These are phyloP conservation scores for Russula brevipes DNA, from an alignment of 768 basidiomycete genomes.

Conservation along the genomic window DNA sequence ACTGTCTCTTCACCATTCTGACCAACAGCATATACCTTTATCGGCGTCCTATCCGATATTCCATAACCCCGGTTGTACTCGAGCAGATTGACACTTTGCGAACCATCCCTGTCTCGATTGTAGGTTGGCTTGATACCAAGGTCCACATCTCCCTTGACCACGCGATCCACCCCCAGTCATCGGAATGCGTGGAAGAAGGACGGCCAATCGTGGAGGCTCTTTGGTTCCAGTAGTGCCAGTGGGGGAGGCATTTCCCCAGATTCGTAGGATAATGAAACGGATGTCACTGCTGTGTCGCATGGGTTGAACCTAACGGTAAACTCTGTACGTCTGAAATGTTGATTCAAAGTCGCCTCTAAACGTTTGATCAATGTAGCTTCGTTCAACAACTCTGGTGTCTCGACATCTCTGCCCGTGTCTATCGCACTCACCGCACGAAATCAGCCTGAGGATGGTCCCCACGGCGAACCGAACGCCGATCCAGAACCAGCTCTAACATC, in stretches of 20 bases:
- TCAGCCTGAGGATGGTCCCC: not conserved
- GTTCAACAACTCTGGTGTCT: slow-evolving; percentile 28
- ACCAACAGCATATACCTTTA: too few species aligned
- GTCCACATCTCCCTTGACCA: too few species aligned
- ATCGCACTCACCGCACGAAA: slow-evolving; percentile 40
- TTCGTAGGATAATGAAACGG: slow-evolving; percentile 30
- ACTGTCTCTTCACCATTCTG: too few species aligned
- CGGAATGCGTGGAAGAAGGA: slow-evolving; percentile 63
- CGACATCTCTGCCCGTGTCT: slow-evolving; percentile 59
- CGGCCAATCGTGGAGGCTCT: slow-evolving; percentile 61
- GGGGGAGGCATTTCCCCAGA: slow-evolving; percentile 29
- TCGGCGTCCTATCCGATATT: too few species aligned
- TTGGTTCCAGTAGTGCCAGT: slow-evolving; percentile 38
- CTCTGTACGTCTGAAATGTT: not conserved
- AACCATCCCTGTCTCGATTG: too few species aligned
- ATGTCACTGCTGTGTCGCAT: slow-evolving; percentile 23
- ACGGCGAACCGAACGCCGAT: not conserved
- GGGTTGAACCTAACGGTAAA: slow-evolving; percentile 26
- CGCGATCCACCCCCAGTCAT: slow-evolving; percentile 53
- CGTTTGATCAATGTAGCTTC: not conserved
- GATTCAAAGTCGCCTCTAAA: not conserved
- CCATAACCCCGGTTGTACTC: too few species aligned
- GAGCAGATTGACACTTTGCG: too few species aligned
- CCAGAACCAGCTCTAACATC: slow-evolving; percentile 30
- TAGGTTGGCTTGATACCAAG: too few species aligned